These are phyloP conservation scores for Acarospora socialis DNA, from an alignment of 2,329 filamentous ascomycete genomes.

Conservation along the genomic window DNA sequence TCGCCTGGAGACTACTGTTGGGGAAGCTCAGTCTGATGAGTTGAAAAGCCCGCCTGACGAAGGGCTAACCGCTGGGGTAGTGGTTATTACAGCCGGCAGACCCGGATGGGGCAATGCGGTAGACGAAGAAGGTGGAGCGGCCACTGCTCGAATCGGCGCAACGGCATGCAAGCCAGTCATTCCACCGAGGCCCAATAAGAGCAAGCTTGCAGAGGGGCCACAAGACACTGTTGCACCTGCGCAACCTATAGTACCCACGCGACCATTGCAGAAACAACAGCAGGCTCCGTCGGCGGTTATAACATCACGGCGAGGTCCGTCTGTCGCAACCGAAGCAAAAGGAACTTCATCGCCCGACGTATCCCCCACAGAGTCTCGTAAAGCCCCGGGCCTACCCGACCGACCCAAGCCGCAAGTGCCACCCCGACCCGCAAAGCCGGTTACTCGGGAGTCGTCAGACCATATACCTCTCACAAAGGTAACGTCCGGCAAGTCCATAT, in stretches of 20 bases:
- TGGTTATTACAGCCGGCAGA: slow-evolving; percentile 11
- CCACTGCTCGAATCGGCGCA: slow-evolving; percentile 21
- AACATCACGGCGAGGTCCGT: too few species aligned
- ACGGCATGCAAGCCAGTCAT: slow-evolving; percentile 19
- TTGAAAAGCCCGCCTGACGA: slow-evolving; percentile 20
- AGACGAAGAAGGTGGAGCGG: slow-evolving; percentile 12
- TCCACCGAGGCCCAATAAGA: slow-evolving; percentile 19
- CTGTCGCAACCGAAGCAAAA: slow-evolving; percentile 18
- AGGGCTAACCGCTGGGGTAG: slow-evolving; percentile 18
- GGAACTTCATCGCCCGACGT: slow-evolving; percentile 18
- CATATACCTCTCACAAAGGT: slow-evolving; percentile 20
- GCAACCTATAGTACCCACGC: slow-evolving; percentile 17
- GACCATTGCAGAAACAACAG: slow-evolving; percentile 22
- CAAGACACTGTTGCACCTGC: slow-evolving; percentile 14
- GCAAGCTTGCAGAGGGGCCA: slow-evolving; percentile 14
- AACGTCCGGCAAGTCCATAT: slow-evolving; percentile 22
- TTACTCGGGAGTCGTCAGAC: slow-evolving; percentile 20
- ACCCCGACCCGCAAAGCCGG: slow-evolving; percentile 45
- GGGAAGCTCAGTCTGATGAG: slow-evolving; percentile 28
- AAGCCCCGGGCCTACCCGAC: slow-evolving; percentile 40
- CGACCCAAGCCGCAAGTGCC: slow-evolving; percentile 53
- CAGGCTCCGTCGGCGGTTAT: slow-evolving; percentile 20
- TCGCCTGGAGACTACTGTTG: slow-evolving; percentile 62
- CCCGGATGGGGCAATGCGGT: slow-evolving; percentile 7
- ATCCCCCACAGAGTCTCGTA: slow-evolving; percentile 36